A percentile compares a stretch with the other conserved stretches of the same genome.
Conservation (phyloP, 768 basidiomycete genomes). For the Panus rudis region DNA sequence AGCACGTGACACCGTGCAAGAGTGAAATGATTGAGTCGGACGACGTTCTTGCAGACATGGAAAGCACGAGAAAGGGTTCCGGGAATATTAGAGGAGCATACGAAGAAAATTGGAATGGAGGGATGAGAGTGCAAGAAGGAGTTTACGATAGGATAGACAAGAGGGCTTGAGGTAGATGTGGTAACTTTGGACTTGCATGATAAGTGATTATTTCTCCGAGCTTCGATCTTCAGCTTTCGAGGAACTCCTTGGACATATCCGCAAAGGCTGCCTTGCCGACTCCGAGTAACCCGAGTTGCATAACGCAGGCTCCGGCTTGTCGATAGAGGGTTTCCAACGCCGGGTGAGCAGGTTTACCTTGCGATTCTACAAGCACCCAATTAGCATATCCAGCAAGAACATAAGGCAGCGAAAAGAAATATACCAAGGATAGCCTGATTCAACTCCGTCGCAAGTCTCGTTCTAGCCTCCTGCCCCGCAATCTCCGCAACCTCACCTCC, state of each 20-base stretch:
- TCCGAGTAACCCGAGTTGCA: slow-evolving; percentile 66
- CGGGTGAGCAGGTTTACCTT: slow-evolving; percentile 65
- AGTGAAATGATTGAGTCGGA: no score
- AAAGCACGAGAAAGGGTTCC: no score
- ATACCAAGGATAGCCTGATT: slow-evolving; percentile 79
- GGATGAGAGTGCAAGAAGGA: no score
- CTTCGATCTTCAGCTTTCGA: slow-evolving; percentile 44
- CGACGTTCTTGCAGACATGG: no score
- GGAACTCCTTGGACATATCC: slow-evolving; percentile 69
- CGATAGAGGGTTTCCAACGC: slow-evolving; percentile 73
- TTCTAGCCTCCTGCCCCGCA: slow-evolving; percentile 60
- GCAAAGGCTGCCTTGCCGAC: slow-evolving; percentile 76
- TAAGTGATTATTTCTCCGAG: no score
- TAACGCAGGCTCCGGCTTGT: slow-evolving; percentile 60
- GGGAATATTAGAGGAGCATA: no score
- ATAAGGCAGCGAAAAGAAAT: slow-evolving; percentile 17
- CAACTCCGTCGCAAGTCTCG: slow-evolving; percentile 63
- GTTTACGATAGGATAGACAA: no score
- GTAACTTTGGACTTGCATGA: no score
- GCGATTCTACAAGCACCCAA: slow-evolving; percentile 48
- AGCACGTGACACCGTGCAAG: no score
- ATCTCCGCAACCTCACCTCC: slow-evolving; percentile 61
- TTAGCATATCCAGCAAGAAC: not conserved
- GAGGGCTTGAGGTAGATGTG: no score
- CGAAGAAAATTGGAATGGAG: no score